A percentile compares a stretch with the other conserved stretches of the same genome.
phyloP scores from a whole-genome alignment of 805 yeast species.

The Teunomyces pallodes region DNA sequence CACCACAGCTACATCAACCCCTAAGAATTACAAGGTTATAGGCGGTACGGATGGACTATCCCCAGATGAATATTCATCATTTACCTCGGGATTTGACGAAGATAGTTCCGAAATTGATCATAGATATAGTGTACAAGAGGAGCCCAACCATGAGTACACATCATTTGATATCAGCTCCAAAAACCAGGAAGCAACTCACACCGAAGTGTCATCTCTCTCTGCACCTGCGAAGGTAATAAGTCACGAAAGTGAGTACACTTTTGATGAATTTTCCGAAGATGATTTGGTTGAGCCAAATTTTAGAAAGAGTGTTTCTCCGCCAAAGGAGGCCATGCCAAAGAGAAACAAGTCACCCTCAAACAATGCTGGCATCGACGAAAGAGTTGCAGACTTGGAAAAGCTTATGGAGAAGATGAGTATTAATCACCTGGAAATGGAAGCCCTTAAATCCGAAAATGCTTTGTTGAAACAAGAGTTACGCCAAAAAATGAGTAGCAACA shows the following conservation, averaged over 20 bases:
- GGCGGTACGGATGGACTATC: conserved; percentile 7
- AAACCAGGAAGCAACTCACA: conserved; percentile 13
- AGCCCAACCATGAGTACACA: conserved; percentile 9
- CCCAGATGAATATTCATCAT: conserved; percentile 27
- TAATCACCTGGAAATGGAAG: conserved; percentile 11
- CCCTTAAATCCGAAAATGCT: conserved; percentile 15
- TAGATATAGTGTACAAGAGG: conserved; percentile 9
- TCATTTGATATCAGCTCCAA: conserved; percentile 14
- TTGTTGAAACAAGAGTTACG: conserved; percentile 9
- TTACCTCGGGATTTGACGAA: conserved; percentile 28
- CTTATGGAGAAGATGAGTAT: conserved; percentile 12
- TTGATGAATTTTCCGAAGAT: conserved; percentile 24
- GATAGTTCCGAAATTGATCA: conserved; percentile 13
- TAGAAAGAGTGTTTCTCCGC: not conserved
- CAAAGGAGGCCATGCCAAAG: not conserved
- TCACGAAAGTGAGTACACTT: conserved; percentile 22
- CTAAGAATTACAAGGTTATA: conserved; percentile 25
- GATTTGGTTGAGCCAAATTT: conserved; percentile 3
- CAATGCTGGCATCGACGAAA: conserved; percentile 5
- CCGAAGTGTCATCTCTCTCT: conserved; percentile 3
- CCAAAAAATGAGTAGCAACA: conserved; percentile 4
- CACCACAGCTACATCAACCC: conserved; percentile 40
- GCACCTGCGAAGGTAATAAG: not conserved
- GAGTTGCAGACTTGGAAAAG: conserved; percentile 12
- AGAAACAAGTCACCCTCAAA: not conserved